A percentile compares a stretch with the other conserved stretches of the same genome.
phyloP scores from a whole-genome alignment of 2,329 filamentous ascomycete genomes.

The Curvularia sp. region DNA sequence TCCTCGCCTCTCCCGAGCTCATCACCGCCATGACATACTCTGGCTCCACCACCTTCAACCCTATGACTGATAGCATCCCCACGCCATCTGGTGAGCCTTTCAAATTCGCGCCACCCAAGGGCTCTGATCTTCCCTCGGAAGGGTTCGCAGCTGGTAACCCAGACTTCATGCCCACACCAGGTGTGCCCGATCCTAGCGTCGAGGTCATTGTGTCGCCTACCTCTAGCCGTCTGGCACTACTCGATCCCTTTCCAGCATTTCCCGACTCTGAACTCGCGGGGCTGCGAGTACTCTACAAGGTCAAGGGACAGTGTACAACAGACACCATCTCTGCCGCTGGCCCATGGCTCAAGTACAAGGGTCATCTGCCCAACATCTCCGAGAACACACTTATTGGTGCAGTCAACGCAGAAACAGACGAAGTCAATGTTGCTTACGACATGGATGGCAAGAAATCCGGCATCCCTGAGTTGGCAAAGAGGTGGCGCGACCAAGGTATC shows the following conservation, averaged over 20 bases:
- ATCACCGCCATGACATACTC: slow-evolving; percentile 96
- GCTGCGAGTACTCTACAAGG: slow-evolving; percentile 90
- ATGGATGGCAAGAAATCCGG: slow-evolving; percentile 74
- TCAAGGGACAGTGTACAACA: slow-evolving; percentile 97
- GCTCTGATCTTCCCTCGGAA: slow-evolving; percentile 66
- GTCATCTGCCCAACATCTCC: slow-evolving; percentile 95
- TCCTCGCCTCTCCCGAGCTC: slow-evolving; percentile 93
- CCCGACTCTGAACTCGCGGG: slow-evolving; percentile 75
- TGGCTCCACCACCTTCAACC: slow-evolving; percentile 93
- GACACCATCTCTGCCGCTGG: slow-evolving; percentile 98
- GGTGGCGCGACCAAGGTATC: slow-evolving; percentile 77
- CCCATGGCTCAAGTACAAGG: slow-evolving; percentile 99
- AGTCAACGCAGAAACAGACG: slow-evolving; percentile 87
- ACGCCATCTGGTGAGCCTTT: slow-evolving; percentile 83
- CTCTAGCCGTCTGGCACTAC: slow-evolving; percentile 87
- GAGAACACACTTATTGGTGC: slow-evolving; percentile 98
- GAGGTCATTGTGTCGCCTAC: slow-evolving; percentile 81
- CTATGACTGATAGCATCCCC: slow-evolving; percentile 82
- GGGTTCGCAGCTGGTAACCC: slow-evolving; percentile 85
- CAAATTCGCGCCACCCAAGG: slow-evolving; percentile 78
- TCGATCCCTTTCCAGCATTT: slow-evolving; percentile 90
- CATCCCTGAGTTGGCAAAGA: slow-evolving; percentile 85
- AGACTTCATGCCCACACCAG: slow-evolving; percentile 74
- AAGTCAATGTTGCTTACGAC: slow-evolving; percentile 93
- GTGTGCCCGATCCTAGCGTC: slow-evolving; percentile 72